A percentile compares a stretch with the other conserved stretches of the same genome.
These are phyloP conservation scores for Boletus albobrunnescens DNA, from an alignment of 1,284 basidiomycete genomes.

Conservation along the genomic window DNA sequence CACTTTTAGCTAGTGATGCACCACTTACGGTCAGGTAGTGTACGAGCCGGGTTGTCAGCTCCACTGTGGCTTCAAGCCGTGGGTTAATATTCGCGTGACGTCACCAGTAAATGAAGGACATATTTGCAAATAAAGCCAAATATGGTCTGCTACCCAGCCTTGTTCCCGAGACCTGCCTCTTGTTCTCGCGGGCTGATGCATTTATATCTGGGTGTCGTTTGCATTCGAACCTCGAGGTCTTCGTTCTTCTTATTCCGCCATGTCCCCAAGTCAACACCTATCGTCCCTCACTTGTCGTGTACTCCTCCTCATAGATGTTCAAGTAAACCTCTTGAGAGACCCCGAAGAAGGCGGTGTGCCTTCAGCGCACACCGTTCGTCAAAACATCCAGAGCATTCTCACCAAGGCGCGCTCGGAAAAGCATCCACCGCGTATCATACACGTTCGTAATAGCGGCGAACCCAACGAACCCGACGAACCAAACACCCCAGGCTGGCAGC, in stretches of 20 bases:
- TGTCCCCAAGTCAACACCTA: slow-evolving; percentile 23
- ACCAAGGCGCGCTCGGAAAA: slow-evolving; percentile 44
- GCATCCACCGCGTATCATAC: slow-evolving; percentile 56
- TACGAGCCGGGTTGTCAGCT: no score
- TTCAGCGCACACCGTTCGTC: slow-evolving; percentile 38
- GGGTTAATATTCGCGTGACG: slow-evolving; percentile 14
- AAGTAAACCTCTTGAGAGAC: slow-evolving; percentile 46
- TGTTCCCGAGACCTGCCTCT: not conserved
- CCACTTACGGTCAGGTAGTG: no score
- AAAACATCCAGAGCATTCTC: slow-evolving; percentile 51
- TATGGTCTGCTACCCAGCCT: not conserved
- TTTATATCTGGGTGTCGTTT: slow-evolving; percentile 14
- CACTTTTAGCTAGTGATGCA: no score
- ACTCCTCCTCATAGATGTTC: slow-evolving; percentile 60
- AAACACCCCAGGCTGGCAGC: slow-evolving; percentile 51
- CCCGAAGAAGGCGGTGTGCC: slow-evolving; percentile 55
- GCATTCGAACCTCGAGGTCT: not conserved
- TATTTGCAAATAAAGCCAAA: slow-evolving; percentile 13
- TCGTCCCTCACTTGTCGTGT: slow-evolving; percentile 36
- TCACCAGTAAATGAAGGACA: slow-evolving; percentile 19
- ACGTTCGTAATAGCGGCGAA: slow-evolving; percentile 62
- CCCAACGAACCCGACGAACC: slow-evolving; percentile 56
- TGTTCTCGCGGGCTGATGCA: slow-evolving; percentile 1
- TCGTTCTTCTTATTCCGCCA: slow-evolving; percentile 2
- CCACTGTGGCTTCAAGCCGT: not conserved